phyloP scores from a whole-genome alignment of 305 asterid genomes.

The Solanum hybrid region DNA sequence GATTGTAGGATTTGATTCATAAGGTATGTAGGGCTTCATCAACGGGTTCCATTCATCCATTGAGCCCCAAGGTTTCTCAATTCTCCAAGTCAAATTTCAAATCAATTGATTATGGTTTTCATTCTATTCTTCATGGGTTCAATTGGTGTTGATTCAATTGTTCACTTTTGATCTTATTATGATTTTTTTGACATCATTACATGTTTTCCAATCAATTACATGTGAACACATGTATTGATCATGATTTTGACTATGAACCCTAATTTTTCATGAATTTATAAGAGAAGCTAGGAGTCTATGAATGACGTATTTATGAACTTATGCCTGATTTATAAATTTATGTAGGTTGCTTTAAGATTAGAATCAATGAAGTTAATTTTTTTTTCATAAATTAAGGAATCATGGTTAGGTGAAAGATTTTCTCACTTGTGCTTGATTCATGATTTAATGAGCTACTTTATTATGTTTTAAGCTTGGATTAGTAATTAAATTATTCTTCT shows the following conservation, averaged over 20 bases:
- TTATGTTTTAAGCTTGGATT: too few species aligned
- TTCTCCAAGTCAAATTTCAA: too few species aligned
- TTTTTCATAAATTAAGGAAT: too few species aligned
- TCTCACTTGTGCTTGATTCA: too few species aligned
- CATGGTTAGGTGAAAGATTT: too few species aligned
- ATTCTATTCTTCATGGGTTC: background rate
- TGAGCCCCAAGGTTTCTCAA: background rate
- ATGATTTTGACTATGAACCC: background rate
- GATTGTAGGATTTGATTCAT: background rate
- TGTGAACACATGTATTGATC: background rate
- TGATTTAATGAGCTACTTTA: too few species aligned
- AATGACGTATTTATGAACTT: too few species aligned
- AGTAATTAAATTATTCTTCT: background rate
- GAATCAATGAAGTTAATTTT: too few species aligned
- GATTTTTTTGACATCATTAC: background rate
- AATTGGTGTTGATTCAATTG: background rate
- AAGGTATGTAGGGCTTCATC: background rate
- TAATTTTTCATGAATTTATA: too few species aligned
- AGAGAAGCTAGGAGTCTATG: too few species aligned
- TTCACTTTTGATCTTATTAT: background rate
- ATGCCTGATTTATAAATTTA: too few species aligned
- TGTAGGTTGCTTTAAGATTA: too few species aligned
- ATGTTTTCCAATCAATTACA: background rate
- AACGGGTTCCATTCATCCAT: background rate
- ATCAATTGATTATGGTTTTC: background rate